These are phyloP conservation scores for Rhypophila decipiens DNA, from an alignment of 495 filamentous ascomycete genomes.

Conservation along the genomic window DNA sequence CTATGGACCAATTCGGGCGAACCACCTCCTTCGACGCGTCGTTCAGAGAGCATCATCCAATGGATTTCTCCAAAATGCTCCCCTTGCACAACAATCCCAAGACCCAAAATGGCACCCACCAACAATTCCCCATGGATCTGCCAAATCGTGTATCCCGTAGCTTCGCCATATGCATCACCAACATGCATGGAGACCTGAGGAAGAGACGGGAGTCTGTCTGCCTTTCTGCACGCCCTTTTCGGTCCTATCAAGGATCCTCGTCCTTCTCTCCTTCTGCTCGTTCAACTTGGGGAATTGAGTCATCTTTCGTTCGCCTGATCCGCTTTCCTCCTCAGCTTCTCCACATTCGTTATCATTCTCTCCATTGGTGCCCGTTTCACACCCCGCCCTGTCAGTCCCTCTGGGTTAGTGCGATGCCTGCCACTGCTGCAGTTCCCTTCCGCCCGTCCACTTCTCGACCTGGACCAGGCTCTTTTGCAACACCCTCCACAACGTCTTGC, in stretches of 20 bases:
- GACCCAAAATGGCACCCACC: too few species aligned
- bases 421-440: neutral
- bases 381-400: neutral
- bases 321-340: neutral
- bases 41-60: conserved; percentile 11
- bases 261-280: too few species aligned
- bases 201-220: too few species aligned
- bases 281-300: conserved; percentile 1
- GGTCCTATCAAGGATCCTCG: conserved; percentile 1
- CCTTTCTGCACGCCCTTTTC: neutral
- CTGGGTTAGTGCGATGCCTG: too few species aligned
- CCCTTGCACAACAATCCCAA: too few species aligned
- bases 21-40: conserved; percentile 22
- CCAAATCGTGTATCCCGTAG: too few species aligned
- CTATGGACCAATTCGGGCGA: conserved; percentile 9
- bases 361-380: neutral
- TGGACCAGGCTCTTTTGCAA: neutral
- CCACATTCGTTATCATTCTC: too few species aligned
- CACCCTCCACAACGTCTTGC: conserved; percentile 2
- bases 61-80: conserved; percentile 1
- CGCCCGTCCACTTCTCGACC: neutral
- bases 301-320: conserved; percentile 9
- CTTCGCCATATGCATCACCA: too few species aligned
- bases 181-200: conserved; percentile 4
- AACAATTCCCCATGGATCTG: too few species aligned